These are phyloP conservation scores for Lactarius sanguifluus DNA, from an alignment of 768 basidiomycete genomes.

Conservation along the genomic window DNA sequence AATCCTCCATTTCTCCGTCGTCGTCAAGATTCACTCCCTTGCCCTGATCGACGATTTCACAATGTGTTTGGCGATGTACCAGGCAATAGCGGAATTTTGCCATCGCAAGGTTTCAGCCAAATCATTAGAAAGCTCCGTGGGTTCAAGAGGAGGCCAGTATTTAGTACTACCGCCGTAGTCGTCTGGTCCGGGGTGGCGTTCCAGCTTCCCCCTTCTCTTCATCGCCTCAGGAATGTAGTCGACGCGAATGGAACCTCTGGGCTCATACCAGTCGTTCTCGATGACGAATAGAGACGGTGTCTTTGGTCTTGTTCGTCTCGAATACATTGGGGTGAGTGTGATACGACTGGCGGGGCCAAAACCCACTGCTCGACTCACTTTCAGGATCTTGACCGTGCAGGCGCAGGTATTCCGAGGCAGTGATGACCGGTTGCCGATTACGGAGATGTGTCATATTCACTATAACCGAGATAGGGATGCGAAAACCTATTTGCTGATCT, in stretches of 20 bases:
- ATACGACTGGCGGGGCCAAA: slow-evolving; percentile 40
- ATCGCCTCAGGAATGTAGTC: slow-evolving; percentile 39
- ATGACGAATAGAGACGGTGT: slow-evolving; percentile 37
- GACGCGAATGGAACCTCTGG: slow-evolving; percentile 39
- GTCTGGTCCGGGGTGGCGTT: slow-evolving; percentile 25
- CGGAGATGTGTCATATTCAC: slow-evolving; percentile 45
- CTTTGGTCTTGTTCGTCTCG: slow-evolving; percentile 26
- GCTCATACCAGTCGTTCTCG: slow-evolving; percentile 45
- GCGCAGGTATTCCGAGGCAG: slow-evolving; percentile 44
- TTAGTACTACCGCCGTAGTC: slow-evolving; percentile 15
- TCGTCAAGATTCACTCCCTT: slow-evolving; percentile 28
- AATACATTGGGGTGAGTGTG: slow-evolving; percentile 36
- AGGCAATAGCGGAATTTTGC: slow-evolving; percentile 1
- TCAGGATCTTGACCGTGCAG: slow-evolving; percentile 40
- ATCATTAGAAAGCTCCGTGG: slow-evolving; percentile 12
- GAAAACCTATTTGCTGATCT: slow-evolving; percentile 40
- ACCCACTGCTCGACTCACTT: slow-evolving; percentile 41
- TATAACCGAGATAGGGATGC: slow-evolving; percentile 41
- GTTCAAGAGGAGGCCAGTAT: slow-evolving; percentile 10
- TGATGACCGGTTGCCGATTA: slow-evolving; percentile 40
- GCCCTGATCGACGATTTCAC: neutral
- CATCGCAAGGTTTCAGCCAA: neutral
- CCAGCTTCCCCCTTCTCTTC: slow-evolving; percentile 38
- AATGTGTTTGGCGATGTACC: slow-evolving; percentile 5
- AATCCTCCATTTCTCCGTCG: slow-evolving; percentile 35